Base-by-base conservation (phyloP, 2,329 filamentous ascomycete species). In the Verticillium klebahnii region DNA sequence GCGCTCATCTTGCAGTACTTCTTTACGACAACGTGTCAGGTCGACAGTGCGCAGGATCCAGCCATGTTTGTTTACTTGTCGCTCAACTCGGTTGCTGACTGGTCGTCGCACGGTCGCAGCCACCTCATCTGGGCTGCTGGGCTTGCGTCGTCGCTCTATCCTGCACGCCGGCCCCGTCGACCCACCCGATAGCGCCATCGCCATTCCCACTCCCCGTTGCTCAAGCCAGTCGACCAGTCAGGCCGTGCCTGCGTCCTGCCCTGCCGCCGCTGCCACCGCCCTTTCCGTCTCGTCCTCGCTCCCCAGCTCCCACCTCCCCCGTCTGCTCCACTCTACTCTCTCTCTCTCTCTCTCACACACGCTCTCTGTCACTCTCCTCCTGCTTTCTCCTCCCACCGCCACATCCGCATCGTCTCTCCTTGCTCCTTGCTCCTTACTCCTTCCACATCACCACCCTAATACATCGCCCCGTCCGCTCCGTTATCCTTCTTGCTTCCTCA, bases 301-400 rank as follows among this genome's bases (percentile, higher is more conserved):
- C 39, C 64, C 61, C 63, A 67, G 63, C 63, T 66, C 64, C 61
- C 59, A 65, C 65, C 71, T 73, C 68, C 68, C 34, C 67, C 69
- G 62, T 66, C 64, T 64, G 65, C 66, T 69, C 64, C 63, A 64
- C 62, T 62, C 58, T 68, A 63, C 68, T 64, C 65, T 70, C 71
- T 67, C 69, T 68, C 69, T 64, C 66, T 69, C 69, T 71, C 71
- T 71, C 70, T 72, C 69, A 68, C 68, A 67, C 67, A 70, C 65
- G 65, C 67, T 68, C 68, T 66, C 68, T 65, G 69, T 66, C 69
- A 71, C 70, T 70, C 70, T 70, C 71, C 69, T 72, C 68, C 69
- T 31, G 58, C 58, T 59, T 59, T 32, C 57, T 65, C 45, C 45
- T 60, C 29, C 64, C 64, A 67, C 62, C 57, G 58, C 63, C 62